A percentile compares a stretch with the other conserved stretches of the same genome.
These are phyloP conservation scores for Fusarium sulawesiense DNA, from an alignment of 2,329 filamentous ascomycete species.

Conservation along the genomic window DNA sequence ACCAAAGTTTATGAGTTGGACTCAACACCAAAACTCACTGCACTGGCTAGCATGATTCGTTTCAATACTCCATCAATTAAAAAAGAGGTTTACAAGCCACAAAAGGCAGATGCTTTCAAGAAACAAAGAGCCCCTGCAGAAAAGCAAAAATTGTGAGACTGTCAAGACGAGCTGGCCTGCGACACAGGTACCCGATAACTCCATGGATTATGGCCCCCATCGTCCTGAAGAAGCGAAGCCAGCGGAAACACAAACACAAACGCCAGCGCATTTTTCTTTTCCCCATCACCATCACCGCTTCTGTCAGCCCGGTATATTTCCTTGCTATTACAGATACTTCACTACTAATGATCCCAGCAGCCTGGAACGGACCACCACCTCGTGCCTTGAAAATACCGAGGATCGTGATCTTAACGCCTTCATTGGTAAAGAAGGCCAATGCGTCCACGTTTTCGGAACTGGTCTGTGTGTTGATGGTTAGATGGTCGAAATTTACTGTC, in stretches of 20 bases:
- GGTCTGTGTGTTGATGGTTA: slow-evolving; percentile 11
- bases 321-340: background rate
- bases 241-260: slow-evolving; percentile 31
- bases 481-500: background rate
- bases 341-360: background rate
- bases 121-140: background rate
- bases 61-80: background rate
- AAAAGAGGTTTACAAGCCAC: background rate
- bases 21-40: background rate
- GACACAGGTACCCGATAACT: slow-evolving; percentile 14
- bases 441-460: slow-evolving; percentile 23
- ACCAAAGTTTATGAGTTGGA: background rate
- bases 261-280: slow-evolving; percentile 11
- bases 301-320: background rate
- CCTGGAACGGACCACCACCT: background rate
- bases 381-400: background rate
- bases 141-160: slow-evolving; percentile 23
- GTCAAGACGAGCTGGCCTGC: slow-evolving; percentile 31
- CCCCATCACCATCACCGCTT: slow-evolving; percentile 7
- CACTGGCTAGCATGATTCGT: slow-evolving; percentile 5
- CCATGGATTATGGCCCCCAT: slow-evolving; percentile 28
- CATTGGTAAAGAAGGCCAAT: slow-evolving; percentile 1
- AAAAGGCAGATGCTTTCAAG: background rate
- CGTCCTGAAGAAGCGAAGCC: slow-evolving; percentile 31
- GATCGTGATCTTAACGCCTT: slow-evolving; percentile 1